A percentile compares a stretch with the other conserved stretches of the same genome.
Conservation (phyloP, 352 stramenopile species). For the Phytopythium litorale region DNA sequence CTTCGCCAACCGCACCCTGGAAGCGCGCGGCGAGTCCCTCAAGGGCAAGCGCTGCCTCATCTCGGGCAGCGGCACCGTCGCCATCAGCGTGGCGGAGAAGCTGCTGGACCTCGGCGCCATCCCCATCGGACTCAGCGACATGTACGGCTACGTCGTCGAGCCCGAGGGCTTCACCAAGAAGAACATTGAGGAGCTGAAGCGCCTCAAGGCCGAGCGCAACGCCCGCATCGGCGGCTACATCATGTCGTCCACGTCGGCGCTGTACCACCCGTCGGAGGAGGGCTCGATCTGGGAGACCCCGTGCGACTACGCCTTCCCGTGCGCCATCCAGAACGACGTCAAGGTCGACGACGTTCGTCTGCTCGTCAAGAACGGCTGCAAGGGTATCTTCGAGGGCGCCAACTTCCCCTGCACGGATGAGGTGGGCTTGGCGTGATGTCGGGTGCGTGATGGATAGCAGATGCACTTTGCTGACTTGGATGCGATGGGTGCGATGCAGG, state of each 20-base stretch:
- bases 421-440: conserved; percentile 9
- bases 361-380: conserved; percentile 87
- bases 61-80: conserved; percentile 93
- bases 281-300: conserved; percentile 84
- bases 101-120: conserved; percentile 95
- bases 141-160: conserved; percentile 95
- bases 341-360: conserved; percentile 63
- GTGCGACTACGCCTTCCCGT: conserved; percentile 97
- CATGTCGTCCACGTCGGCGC: conserved; percentile 85
- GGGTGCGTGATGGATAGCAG: background rate
- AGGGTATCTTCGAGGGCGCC: conserved; percentile 85
- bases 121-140: conserved; percentile 95
- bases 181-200: conserved; percentile 68
- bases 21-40: conserved; percentile 90
- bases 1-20: conserved; percentile 93
- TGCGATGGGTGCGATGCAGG: conserved; percentile 12
- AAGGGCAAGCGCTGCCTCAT: conserved; percentile 97
- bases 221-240: conserved; percentile 82
- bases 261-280: conserved; percentile 81
- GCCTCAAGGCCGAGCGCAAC: conserved; percentile 81
- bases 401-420: conserved; percentile 82
- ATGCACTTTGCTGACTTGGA: background rate
- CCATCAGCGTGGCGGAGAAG: conserved; percentile 93
- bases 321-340: conserved; percentile 94
- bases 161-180: conserved; percentile 82